phyloP scores from a whole-genome alignment of 768 basidiomycete species.

The Xanthoconium stramineum region DNA sequence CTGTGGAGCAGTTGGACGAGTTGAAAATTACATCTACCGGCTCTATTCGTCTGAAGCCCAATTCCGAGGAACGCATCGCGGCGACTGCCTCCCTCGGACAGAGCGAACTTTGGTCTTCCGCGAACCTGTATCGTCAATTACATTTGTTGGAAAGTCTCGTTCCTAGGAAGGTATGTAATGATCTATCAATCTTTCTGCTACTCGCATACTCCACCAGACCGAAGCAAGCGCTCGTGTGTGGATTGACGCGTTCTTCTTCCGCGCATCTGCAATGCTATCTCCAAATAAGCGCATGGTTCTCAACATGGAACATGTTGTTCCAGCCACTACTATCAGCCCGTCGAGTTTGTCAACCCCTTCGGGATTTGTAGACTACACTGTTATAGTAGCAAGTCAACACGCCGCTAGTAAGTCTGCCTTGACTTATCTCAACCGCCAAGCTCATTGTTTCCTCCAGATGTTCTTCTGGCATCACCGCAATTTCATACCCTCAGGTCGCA shows the following conservation, averaged over 20 bases:
- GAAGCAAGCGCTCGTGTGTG: not conserved
- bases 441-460: not conserved
- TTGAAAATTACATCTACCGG: too few relatives aligned
- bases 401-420: too few relatives aligned
- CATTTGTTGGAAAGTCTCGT: not conserved
- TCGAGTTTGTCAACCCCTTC: not conserved
- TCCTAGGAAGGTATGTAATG: not conserved
- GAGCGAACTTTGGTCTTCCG: not conserved
- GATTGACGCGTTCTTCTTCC: not conserved
- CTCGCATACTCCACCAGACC: not conserved
- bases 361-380: not conserved
- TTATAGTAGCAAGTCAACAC: not conserved
- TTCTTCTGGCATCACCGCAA: not conserved
- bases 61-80: too few relatives aligned
- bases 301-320: not conserved
- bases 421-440: too few relatives aligned
- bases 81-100: too few relatives aligned
- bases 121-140: not conserved
- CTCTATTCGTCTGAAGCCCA: too few relatives aligned
- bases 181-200: too few relatives aligned
- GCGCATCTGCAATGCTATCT: not conserved
- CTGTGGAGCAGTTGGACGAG: too few relatives aligned
- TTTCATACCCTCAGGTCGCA: too few relatives aligned
- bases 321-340: too few relatives aligned
- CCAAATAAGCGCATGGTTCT: not conserved